These are phyloP conservation scores for Sugiyamaella xylanicola DNA, from an alignment of 1,139 yeast species.

Conservation along the genomic window DNA sequence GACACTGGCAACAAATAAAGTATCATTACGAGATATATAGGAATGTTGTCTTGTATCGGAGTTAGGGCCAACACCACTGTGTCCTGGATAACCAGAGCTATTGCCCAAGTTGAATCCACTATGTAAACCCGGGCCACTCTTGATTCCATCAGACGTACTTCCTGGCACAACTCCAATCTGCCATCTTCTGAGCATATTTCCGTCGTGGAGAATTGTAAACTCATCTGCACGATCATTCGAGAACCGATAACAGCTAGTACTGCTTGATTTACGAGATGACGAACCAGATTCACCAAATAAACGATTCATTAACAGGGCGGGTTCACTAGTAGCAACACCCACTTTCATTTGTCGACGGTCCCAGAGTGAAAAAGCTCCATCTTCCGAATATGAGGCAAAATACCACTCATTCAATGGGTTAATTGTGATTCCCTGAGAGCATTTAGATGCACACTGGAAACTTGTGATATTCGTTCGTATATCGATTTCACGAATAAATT, in stretches of 20 bases:
- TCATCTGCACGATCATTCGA: constrained; percentile 71
- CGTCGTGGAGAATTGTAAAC: constrained; percentile 77
- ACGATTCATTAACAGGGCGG: constrained; percentile 67
- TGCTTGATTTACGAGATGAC: constrained; percentile 6
- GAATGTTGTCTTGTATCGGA: constrained; percentile 19
- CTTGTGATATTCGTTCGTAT: constrained; percentile 56
- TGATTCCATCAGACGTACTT: neutral
- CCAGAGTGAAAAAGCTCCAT: constrained; percentile 85
- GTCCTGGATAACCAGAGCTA: neutral
- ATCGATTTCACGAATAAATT: constrained; percentile 77
- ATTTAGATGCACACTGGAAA: constrained; percentile 75
- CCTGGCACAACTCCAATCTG: constrained; percentile 63
- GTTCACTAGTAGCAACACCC: constrained; percentile 45
- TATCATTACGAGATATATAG: constrained; percentile 33
- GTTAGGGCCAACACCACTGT: neutral
- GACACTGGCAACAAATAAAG: constrained; percentile 74
- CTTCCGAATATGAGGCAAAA: constrained; percentile 78
- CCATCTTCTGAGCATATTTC: constrained; percentile 81
- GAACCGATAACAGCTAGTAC: constrained; percentile 53
- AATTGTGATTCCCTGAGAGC: constrained; percentile 66
- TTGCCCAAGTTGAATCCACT: constrained; percentile 5
- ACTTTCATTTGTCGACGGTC: constrained; percentile 68
- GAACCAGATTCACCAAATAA: constrained; percentile 61
- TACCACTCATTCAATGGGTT: constrained; percentile 67
- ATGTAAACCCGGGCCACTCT: neutral